Percentiles rank a stretch among this genome's conserved stretches.
Conservation (phyloP, 208 protist species). For the Crithidia thermophila region DNA sequence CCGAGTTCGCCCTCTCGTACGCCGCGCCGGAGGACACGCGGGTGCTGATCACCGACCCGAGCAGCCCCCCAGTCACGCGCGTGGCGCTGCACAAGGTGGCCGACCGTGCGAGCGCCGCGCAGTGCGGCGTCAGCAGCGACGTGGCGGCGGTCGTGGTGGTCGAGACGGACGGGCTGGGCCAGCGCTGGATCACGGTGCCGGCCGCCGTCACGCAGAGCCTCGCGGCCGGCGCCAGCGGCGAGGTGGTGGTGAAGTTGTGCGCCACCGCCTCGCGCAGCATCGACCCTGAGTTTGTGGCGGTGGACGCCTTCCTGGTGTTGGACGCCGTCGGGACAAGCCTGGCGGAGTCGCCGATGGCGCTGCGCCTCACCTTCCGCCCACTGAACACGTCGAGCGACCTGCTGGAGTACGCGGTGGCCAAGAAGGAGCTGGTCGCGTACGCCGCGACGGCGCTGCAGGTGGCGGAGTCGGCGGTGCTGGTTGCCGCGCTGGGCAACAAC, state of each 20-base stretch:
- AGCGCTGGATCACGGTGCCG: conserved; percentile 43
- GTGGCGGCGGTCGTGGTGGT: conserved; percentile 30
- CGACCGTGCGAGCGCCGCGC: conserved; percentile 15
- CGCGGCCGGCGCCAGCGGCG: conserved; percentile 20
- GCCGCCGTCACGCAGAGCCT: conserved; percentile 31
- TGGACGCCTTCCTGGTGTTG: conserved; percentile 56
- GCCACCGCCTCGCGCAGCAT: conserved; percentile 53
- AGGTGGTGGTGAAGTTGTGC: conserved; percentile 51
- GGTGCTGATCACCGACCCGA: conserved; percentile 59
- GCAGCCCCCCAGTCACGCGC: conserved; percentile 51
- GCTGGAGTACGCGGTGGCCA: conserved; percentile 27
- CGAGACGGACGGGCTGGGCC: conserved; percentile 39
- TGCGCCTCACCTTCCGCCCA: conserved; percentile 43
- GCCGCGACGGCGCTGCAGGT: conserved; percentile 15
- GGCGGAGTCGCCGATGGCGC: conserved; percentile 28
- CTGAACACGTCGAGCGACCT: conserved; percentile 38
- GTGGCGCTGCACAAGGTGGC: conserved; percentile 40
- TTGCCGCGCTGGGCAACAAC: conserved; percentile 26
- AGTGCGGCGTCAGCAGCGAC: conserved; percentile 9
- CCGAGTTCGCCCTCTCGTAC: conserved; percentile 45
- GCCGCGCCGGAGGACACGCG: conserved; percentile 32
- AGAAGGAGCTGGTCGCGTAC: conserved; percentile 14
- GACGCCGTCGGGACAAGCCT: conserved; percentile 30
- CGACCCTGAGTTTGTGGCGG: conserved; percentile 40
- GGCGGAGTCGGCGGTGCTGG: conserved; percentile 27